Percentiles rank a stretch among this genome's conserved stretches.
Evolutionary conservation across 768 basidiomycete genomes (phyloP).

Genomic region (Lactarius deliciosus): DNA sequence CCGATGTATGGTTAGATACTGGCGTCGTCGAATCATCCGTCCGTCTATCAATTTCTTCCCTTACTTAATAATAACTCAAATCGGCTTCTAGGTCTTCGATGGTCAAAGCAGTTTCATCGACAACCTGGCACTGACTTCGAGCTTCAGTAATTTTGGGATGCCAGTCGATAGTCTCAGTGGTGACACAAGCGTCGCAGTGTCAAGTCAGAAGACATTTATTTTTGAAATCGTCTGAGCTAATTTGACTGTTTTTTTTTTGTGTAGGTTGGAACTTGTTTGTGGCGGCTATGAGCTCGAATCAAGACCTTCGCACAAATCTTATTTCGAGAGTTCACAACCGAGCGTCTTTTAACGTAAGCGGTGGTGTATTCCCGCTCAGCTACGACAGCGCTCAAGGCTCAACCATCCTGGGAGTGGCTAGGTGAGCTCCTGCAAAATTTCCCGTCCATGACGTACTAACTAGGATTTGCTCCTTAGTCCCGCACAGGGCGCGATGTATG

Average conservation of each 20-base stretch:
- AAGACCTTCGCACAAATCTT: not conserved
- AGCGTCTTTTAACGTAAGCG: not conserved
- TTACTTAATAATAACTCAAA: too few relatives aligned
- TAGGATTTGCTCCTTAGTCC: not conserved
- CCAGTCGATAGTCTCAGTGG: not conserved
- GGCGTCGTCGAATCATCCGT: not conserved
- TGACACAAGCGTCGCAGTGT: not conserved
- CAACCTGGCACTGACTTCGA: constrained; percentile 26
- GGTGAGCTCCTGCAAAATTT: not conserved
- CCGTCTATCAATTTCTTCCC: too few relatives aligned
- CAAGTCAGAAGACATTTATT: not conserved
- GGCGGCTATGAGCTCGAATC: not conserved
- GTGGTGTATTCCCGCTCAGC: not conserved
- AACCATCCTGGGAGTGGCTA: not conserved
- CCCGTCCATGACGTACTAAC: not conserved
- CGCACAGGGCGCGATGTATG: not conserved
- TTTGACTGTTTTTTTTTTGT: not conserved
- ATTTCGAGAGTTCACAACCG: not conserved
- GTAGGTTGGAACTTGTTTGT: not conserved
- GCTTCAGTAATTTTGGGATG: not conserved
- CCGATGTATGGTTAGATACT: not conserved
- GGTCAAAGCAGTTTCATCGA: constrained; percentile 56
- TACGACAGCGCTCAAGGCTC: not conserved
- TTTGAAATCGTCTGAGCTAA: not conserved
- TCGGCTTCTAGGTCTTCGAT: constrained; percentile 41